A percentile compares a stretch with the other conserved stretches of the same genome.
Conservation (phyloP, 164 flowering plant genomes). For the Saururus chinensis region DNA sequence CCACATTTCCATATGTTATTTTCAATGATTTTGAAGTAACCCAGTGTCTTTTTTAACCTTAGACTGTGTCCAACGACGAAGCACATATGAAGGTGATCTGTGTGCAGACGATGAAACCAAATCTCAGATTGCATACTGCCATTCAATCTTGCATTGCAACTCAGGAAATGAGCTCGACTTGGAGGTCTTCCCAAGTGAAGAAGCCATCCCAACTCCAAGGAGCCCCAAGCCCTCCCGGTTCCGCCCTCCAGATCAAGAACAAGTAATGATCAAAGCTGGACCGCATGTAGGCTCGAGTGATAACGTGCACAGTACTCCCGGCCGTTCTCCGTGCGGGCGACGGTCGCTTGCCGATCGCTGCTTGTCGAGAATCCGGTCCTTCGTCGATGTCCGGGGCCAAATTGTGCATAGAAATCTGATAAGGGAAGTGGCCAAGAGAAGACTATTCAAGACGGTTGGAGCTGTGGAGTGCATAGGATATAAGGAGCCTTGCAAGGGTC, state of each 20-base stretch:
- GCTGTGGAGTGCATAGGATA: slow-evolving; percentile 67
- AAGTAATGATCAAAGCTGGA: slow-evolving; percentile 15
- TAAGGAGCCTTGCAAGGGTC: slow-evolving; percentile 25
- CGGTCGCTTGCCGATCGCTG: not conserved
- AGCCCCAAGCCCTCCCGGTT: slow-evolving; percentile 34
- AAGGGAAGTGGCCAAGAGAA: slow-evolving; percentile 47
- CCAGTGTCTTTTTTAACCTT: not conserved
- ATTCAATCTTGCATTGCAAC: slow-evolving; percentile 33
- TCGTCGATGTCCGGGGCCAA: slow-evolving; percentile 60
- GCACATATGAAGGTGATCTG: slow-evolving; percentile 18
- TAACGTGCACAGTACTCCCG: not conserved
- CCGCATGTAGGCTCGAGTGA: slow-evolving; percentile 11
- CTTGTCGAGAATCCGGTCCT: slow-evolving; percentile 27
- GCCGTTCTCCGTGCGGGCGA: not conserved
- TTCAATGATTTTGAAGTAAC: not conserved
- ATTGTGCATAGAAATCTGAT: slow-evolving; percentile 43
- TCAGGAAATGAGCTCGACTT: slow-evolving; percentile 27
- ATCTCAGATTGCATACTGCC: slow-evolving; percentile 41
- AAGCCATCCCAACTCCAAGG: slow-evolving; percentile 7
- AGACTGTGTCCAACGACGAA: not conserved
- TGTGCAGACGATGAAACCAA: slow-evolving; percentile 40
- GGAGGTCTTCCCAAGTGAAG: slow-evolving; percentile 9
- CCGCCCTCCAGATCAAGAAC: no score
- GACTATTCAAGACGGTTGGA: slow-evolving; percentile 75
- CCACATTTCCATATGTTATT: no score